A percentile compares a stretch with the other conserved stretches of the same genome.
These are phyloP conservation scores for Zygotorulaspora mrakii DNA, from an alignment of 1,139 yeast genomes.

Conservation along the genomic window DNA sequence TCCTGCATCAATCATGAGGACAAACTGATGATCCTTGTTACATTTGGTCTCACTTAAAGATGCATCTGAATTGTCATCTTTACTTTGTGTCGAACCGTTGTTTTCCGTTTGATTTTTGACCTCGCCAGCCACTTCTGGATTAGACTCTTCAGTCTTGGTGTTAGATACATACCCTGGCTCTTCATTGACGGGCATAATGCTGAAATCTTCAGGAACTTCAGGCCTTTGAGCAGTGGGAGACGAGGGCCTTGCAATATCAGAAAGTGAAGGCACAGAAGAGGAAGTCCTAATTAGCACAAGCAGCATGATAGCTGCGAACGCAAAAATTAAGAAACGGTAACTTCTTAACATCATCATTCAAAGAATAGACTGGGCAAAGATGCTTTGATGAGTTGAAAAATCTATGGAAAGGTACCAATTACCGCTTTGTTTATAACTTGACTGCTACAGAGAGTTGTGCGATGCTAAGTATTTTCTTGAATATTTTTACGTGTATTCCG, in stretches of 20 bases:
- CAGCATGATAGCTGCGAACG: constrained; percentile 35
- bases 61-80: not conserved
- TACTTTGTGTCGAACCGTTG: not conserved
- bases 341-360: constrained; percentile 22
- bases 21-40: constrained; percentile 48
- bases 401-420: too few species aligned
- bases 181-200: constrained; percentile 22
- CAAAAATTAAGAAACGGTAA: constrained; percentile 35
- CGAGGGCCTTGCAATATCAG: constrained; percentile 22
- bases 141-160: constrained; percentile 18
- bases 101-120: constrained; percentile 20
- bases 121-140: constrained; percentile 30
- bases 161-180: constrained; percentile 31
- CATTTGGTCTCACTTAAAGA: constrained; percentile 25
- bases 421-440: too few species aligned
- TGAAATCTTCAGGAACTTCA: constrained; percentile 23
- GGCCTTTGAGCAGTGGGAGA: constrained; percentile 22
- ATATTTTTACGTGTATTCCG: too few species aligned
- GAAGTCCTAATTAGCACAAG: constrained; percentile 34
- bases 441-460: too few species aligned
- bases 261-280: constrained; percentile 14
- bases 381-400: too few species aligned
- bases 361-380: too few species aligned
- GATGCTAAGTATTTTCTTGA: too few species aligned
- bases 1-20: constrained; percentile 95